Conservation (phyloP, 2,329 filamentous ascomycete species). For the Teratosphaeria zuluensis region DNA sequence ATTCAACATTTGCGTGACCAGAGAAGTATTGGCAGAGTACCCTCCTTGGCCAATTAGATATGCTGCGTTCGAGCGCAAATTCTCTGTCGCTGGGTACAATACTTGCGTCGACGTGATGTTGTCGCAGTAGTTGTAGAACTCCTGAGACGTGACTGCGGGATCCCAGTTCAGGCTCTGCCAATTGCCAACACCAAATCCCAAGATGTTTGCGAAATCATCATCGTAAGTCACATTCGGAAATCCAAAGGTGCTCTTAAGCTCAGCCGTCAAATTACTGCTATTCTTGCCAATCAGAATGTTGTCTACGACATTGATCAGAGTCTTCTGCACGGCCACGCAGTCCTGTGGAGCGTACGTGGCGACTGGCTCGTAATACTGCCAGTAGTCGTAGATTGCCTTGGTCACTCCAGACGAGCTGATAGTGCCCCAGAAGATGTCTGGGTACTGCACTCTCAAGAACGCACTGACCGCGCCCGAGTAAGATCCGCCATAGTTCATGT, state of each 20-base stretch:
- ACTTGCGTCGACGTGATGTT: constrained; percentile 42
- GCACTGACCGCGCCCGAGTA: constrained; percentile 76
- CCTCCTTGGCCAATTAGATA: constrained; percentile 40
- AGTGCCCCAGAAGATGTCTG: constrained; percentile 66
- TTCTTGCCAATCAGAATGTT: constrained; percentile 45
- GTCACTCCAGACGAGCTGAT: constrained; percentile 77
- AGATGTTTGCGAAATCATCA: constrained; percentile 44
- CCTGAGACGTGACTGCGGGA: constrained; percentile 39
- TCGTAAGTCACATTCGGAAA: constrained; percentile 36
- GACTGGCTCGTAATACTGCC: constrained; percentile 52
- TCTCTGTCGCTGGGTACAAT: constrained; percentile 33
- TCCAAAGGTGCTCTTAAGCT: constrained; percentile 47
- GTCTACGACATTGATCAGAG: constrained; percentile 49
- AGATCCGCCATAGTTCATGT: constrained; percentile 73
- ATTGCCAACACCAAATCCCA: constrained; percentile 33
- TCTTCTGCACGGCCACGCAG: constrained; percentile 57
- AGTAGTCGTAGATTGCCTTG: constrained; percentile 64
- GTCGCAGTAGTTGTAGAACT: constrained; percentile 45
- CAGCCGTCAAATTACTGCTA: constrained; percentile 31
- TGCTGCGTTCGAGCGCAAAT: constrained; percentile 31
- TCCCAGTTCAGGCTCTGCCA: constrained; percentile 55
- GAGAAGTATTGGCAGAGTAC: constrained; percentile 31
- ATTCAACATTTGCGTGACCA: constrained; percentile 47
- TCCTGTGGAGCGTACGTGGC: constrained; percentile 47
- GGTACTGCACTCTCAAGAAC: constrained; percentile 66